Evolutionary conservation across 441 rosid species (phyloP).

Genomic region (Raphanus hybrid): DNA sequence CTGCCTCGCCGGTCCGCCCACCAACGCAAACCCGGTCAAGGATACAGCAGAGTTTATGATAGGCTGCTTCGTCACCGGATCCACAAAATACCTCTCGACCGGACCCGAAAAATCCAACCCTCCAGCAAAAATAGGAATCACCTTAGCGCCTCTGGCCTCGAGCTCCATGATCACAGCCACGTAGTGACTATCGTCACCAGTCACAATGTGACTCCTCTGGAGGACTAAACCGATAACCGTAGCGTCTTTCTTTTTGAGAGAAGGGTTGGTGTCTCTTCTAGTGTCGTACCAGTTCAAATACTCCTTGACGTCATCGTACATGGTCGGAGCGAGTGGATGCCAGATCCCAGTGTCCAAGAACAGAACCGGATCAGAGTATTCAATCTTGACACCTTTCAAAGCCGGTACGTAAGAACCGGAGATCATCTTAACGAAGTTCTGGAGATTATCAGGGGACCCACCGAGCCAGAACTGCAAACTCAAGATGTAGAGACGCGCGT

Average conservation of each 20-base stretch:
- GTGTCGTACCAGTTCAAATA: constrained; percentile 95
- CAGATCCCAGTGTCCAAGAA: constrained; percentile 91
- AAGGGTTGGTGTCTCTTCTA: constrained; percentile 76
- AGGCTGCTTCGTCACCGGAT: constrained; percentile 71
- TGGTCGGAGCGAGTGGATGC: constrained; percentile 97
- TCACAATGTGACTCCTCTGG: constrained; percentile 98
- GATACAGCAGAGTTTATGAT: constrained; percentile 81
- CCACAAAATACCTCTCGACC: constrained; percentile 76
- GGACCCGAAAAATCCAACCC: constrained; percentile 98
- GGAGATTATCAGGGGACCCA: constrained; percentile 94
- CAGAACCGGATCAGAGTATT: constrained; percentile 93
- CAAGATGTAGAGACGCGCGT: constrained; percentile 93
- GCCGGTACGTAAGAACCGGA: constrained; percentile 93
- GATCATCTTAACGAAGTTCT: constrained; percentile 97
- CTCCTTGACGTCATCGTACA: constrained; percentile 97
- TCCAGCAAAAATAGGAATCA: constrained; percentile 91
- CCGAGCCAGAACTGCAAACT: constrained; percentile 99
- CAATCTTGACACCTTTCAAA: constrained; percentile 73
- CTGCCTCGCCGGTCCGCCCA: constrained; percentile 99
- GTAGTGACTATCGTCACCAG: constrained; percentile 96
- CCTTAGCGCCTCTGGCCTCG: constrained; percentile 97
- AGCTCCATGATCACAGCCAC: constrained; percentile 99
- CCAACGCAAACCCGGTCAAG: constrained; percentile 96
- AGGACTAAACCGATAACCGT: constrained; percentile 83
- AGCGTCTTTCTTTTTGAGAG: constrained; percentile 69